Base-by-base conservation (phyloP, 352 stramenopile genomes). In the Phytopythium cucurbitacearum region DNA sequence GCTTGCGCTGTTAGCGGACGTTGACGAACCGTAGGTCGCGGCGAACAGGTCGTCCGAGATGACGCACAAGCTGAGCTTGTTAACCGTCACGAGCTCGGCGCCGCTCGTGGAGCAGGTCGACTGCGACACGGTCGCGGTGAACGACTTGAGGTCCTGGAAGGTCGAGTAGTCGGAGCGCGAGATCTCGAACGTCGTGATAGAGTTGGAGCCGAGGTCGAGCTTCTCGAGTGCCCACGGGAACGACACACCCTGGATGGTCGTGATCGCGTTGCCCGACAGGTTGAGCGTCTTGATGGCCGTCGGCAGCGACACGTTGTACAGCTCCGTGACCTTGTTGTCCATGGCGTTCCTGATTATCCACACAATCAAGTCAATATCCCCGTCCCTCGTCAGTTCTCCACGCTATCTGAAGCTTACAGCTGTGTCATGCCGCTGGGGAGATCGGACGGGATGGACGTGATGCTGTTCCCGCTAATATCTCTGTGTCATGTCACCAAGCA, bases 181-280 rank as follows among this genome's bases (percentile, higher is more conserved):
- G 42, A 91, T 75, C 51, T 89, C 80, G 35, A 91, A 81, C n/a
- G 74, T 72, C 7, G 58, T 72, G 60, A 91, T 89, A 48, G 69
- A 57, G 38, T 64, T 64, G 1, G 42, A 44, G 33, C 70, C 76
- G n/a, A 91, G 49, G 33, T 78, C 64, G 39, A 89, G 55, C 5
- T 66, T 73, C 3, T 72, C 59, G 12, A 91, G 57, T 1, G 62
- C 58, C 40, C 74, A 60, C 6, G 80, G 78, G 57, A 91, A 88
- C 11, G 62, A 60, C 12, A 87, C 72, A 21, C 78, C 80, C 11
- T 54, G 53, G 50, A 91, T 69, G 9, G 65, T 74, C 35, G 64
- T 67, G 51, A 91, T 87, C 16, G 59, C 51, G 52, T 89, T 91
- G 13, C 62, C 71, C 9, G 66, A 74, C 13, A 91, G 75, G 48